Evolutionary conservation across 495 filamentous ascomycete genomes (phyloP).

Genomic region (Haplographium delicatum): DNA sequence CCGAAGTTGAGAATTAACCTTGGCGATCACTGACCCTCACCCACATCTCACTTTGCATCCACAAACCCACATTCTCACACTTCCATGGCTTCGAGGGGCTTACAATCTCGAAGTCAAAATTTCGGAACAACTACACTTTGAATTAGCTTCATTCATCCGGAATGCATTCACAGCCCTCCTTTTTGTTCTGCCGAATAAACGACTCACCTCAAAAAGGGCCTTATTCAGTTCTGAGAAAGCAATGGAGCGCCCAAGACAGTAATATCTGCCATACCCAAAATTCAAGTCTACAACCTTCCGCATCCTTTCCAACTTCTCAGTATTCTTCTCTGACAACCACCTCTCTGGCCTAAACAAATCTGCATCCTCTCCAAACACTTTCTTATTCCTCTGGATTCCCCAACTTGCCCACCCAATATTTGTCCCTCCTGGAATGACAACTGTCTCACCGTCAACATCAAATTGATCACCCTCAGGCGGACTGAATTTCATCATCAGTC

Average conservation of each 20-base stretch:
- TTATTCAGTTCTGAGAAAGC: constrained; percentile 46
- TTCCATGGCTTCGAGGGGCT: constrained; percentile 41
- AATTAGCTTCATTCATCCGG: background rate
- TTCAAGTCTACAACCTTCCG: constrained; percentile 32
- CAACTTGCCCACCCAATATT: constrained; percentile 36
- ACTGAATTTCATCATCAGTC: constrained; percentile 36
- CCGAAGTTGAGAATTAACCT: no score
- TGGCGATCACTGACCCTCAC: constrained; percentile 12
- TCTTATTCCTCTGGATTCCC: constrained; percentile 28
- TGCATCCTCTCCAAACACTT: constrained; percentile 43
- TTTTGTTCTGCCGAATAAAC: no score
- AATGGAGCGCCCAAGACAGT: constrained; percentile 40
- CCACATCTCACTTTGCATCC: constrained; percentile 10
- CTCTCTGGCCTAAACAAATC: constrained; percentile 50
- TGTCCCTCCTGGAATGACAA: constrained; percentile 42
- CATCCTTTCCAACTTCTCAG: constrained; percentile 31
- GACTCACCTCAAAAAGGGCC: constrained; percentile 46
- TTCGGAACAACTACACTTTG: constrained; percentile 40
- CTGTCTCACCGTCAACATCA: constrained; percentile 36
- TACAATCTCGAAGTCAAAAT: constrained; percentile 47
- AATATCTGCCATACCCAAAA: constrained; percentile 39
- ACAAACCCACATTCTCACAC: constrained; percentile 14
- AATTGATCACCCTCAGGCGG: constrained; percentile 44
- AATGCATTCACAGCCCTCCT: background rate
- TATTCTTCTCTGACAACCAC: constrained; percentile 37